Base-by-base conservation (phyloP, 163 green algal genomes). In the Chloroidium sp. region DNA sequence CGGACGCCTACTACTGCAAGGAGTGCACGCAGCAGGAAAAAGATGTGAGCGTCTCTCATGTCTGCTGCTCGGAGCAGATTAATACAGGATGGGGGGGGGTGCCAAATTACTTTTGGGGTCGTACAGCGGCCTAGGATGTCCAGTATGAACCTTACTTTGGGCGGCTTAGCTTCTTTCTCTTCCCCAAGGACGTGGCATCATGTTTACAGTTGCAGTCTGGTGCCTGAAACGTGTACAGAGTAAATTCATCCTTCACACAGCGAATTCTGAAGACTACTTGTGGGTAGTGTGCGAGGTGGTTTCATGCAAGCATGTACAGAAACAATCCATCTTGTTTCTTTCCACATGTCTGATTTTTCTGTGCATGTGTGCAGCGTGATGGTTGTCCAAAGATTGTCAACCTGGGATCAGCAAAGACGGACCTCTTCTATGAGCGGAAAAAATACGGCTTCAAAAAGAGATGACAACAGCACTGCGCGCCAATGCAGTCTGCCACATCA, bases 1-100 rank as follows among this genome's bases (percentile, higher is more conserved):
- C 93, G 58, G 97, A 99, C 82, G 97, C 97, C 0, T 99, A 98
- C 89, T 99, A 99, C 87, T 99, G 97, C 93, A 98, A 98, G 88
- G 97, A 99, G 85, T 99, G 97, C 91, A 97, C 94, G 59, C 84
- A 96, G 67, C 91, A 94, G 80, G 97, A 99, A 86, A 99, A 99
- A 78, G 97, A 99, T 83, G 93, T 96, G 86, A 91, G 90, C 87
- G 57, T 58, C 59, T 80, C 62, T 4, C 74, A 13, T 80, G 69
- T 0, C 60, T 76, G 74, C 69, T 4, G 69, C 69, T 76, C 12
- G 12, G 3, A 60, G 8, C 69, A 4, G 6, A 57, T n/a, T 14
- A 10, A 72, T 10, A 72, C 6, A 6, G 64, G 64, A 72, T 6
- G 36, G 36, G 36, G 36, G 36, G 36, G 36, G 36, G 36, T 36